Conservation (phyloP, 2,329 filamentous ascomycete species). For the Immersiporthe knoxdaviesiana region DNA sequence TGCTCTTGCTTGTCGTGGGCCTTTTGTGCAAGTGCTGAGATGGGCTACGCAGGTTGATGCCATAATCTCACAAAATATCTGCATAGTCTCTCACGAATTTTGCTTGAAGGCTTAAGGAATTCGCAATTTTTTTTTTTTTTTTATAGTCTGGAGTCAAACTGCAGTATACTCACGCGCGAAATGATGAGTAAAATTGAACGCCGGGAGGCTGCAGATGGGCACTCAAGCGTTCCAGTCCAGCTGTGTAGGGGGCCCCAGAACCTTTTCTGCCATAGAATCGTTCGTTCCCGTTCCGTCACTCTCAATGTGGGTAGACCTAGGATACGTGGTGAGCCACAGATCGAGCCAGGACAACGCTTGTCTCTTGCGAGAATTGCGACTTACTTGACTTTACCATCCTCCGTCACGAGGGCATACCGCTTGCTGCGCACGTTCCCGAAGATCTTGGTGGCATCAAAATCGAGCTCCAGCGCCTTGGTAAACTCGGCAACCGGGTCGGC, state of each 20-base stretch:
- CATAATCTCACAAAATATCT: neutral
- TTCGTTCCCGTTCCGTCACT: constrained; percentile 84
- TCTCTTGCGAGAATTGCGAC: neutral
- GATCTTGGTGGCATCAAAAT: constrained; percentile 77
- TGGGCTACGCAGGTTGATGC: neutral
- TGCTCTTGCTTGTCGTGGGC: neutral
- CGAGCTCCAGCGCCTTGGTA: constrained; percentile 80
- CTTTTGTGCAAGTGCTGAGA: neutral
- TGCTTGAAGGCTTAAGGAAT: no score
- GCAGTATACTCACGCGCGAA: neutral
- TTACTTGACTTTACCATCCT: constrained; percentile 79
- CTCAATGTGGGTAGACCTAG: constrained; percentile 73
- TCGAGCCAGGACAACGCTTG: no score
- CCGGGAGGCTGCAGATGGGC: neutral
- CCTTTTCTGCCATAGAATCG: constrained; percentile 55
- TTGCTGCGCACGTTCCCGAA: constrained; percentile 85
- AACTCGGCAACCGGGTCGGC: constrained; percentile 80
- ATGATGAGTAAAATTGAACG: neutral
- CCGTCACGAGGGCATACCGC: constrained; percentile 81
- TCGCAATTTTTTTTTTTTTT: no score
- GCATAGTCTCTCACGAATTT: neutral
- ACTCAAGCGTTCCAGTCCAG: constrained; percentile 26
- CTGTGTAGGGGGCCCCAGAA: constrained; percentile 15
- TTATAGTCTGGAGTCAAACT: no score
- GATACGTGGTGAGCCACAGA: neutral